Base-by-base conservation (phyloP, 2,329 filamentous ascomycete species). In the Fusarium paranaense region DNA sequence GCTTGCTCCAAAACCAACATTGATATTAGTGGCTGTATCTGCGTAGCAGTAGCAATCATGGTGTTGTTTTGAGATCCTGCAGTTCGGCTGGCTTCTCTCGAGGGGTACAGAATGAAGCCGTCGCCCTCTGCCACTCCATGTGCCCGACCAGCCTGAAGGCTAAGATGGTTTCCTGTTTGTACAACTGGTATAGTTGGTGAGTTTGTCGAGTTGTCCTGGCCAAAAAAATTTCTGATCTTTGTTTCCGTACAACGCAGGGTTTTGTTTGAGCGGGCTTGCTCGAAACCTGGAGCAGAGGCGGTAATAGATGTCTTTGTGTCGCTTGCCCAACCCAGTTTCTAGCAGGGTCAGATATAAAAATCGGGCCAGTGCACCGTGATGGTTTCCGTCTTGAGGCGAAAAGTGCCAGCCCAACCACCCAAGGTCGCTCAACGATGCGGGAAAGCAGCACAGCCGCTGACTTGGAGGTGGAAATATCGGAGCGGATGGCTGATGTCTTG, bases 221-320 rank as follows among this genome's bases (percentile, higher is more conserved):
- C 69, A 3, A 74, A 74, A 74, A n/a, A 74, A 74, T 0, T 40
- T 33, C 18, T 72, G 71, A n/a, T 67, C 62, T 13, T 71, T 64
- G 20, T 74, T 74, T 4, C 72, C 71, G 20, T 67, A 63, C 1
- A 74, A 10, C 0, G 57, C 50, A 5, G 71, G 71, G 13, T 20
- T 63, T 27, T 73, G 69, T 1, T 45, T 33, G 0, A 66, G 6
- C 0, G 16, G 10, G 1, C 37, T 13, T 1, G 13, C 37, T n/a
- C 47, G 32, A 18, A 72, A 62, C 9, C 27, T 69, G 5, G 56
- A 38, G 8, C 47, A 56, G 2, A 73, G 38, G 1, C 33, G 57
- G 4, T 56, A 58, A 7, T 67, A 64, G 9, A 66, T 56, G 11
- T 67, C 37, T n/a, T 63, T 40, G n/a, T 67, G 61, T 40, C 59